Conservation (phyloP, 805 yeast genomes). For the Saccharomycopsis olivae region DNA sequence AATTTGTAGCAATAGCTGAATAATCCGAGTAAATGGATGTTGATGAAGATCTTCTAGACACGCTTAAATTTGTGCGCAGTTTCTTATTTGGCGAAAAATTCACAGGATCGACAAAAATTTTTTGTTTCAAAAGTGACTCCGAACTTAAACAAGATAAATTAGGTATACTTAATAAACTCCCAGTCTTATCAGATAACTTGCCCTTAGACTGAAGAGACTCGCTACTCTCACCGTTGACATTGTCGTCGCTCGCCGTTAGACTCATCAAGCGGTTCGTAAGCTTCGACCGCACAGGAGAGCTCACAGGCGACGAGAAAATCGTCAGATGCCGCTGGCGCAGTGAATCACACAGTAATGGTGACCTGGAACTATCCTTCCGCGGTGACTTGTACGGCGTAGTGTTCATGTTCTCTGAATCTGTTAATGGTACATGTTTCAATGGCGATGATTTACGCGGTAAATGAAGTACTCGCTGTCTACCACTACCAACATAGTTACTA, state of each 20-base stretch:
- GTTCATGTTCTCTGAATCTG: background rate
- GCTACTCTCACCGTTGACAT: background rate
- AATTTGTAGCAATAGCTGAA: constrained; percentile 1
- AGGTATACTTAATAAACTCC: constrained; percentile 6
- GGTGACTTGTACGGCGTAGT: background rate
- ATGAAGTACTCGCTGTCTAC: constrained; percentile 9
- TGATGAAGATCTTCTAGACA: constrained; percentile 5
- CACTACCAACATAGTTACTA: background rate
- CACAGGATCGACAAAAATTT: constrained; percentile 6
- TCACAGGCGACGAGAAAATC: constrained; percentile 12
- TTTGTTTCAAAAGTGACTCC: constrained; percentile 5
- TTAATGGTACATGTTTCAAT: constrained; percentile 5
- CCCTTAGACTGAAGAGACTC: background rate
- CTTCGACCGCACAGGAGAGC: constrained; percentile 14
- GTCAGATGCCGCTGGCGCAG: too few relatives aligned
- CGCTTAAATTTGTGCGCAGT: background rate
- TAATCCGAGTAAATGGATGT: constrained; percentile 8
- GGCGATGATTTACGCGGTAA: constrained; percentile 16
- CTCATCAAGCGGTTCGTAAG: constrained; percentile 9
- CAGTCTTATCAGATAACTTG: background rate
- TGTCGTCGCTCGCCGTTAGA: background rate
- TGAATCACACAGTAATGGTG: too few relatives aligned
- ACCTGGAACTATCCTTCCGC: background rate
- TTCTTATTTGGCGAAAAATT: constrained; percentile 8
- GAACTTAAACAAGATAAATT: constrained; percentile 5